Base-by-base conservation (phyloP, 257 asterid species). In the Gentiana dahurica region DNA sequence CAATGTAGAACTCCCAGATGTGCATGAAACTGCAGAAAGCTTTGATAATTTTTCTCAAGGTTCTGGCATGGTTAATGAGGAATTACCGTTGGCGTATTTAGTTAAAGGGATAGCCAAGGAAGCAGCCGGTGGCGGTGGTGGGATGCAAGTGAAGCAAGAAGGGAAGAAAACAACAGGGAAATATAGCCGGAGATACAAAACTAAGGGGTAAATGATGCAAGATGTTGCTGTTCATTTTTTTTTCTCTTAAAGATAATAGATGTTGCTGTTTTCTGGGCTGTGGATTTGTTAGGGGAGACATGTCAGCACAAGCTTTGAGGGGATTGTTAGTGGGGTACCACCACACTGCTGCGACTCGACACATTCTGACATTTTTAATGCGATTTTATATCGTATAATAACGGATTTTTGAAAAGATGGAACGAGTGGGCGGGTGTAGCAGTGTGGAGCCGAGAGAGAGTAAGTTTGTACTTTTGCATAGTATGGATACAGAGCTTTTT, bases 1-100 rank as follows among this genome's bases (percentile, higher is more conserved):
- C 44, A 61, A 63, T 63, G 55, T 71, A 67, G 92, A 80, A 53
- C 81, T 84, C 58, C 94, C 95, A 6, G 36, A 65, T 54, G 63
- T 61, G 46, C 61, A 80, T 32, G 93, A 73, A 69, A 53, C 73
- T 12, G 68, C 52, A 34, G 69, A 67, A 60, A 49, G 65, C 44
- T 58, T 61, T 2, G 65, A 61, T 65, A 68, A 61, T 50, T 73
- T 72, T 8, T 78, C 57, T 61, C 68, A 64, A 50, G 62, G 77
- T 69, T 39, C 68, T 5, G 43, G 46, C 54, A 15, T 59, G 72
- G 79, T 51, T 55, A 50, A 58, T 44, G 82, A 81, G 43, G 91
- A 82, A 38, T 33, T 47, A 5, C 54, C 69, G 1, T 57, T n/a
- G 47, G 82, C 54, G 50, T 57, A 66, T 48, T 1, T 32, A 65